A percentile compares a stretch with the other conserved stretches of the same genome.
These are phyloP conservation scores for Pichia occidentalis DNA, from an alignment of 805 yeast genomes.

Conservation along the genomic window DNA sequence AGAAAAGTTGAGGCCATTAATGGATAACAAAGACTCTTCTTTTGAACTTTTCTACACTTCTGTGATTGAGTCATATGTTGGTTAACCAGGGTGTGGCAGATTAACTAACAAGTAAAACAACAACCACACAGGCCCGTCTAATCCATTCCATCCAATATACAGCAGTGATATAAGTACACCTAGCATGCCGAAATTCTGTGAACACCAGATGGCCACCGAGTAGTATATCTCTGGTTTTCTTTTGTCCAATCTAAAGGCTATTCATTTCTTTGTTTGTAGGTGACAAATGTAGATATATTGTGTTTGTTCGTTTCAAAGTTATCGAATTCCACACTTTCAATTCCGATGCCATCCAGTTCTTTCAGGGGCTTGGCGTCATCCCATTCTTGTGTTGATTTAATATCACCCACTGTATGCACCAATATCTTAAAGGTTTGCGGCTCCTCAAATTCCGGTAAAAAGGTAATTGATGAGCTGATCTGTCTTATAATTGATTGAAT, in stretches of 20 bases:
- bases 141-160: too few species aligned
- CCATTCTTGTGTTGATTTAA: slow-evolving; percentile 77
- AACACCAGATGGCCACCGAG: too few species aligned
- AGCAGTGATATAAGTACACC: too few species aligned
- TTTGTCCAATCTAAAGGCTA: background rate
- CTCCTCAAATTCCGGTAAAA: slow-evolving; percentile 63
- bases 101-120: too few species aligned
- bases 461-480: slow-evolving; percentile 80
- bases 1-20: too few species aligned
- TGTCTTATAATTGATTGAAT: slow-evolving; percentile 85
- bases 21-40: too few species aligned
- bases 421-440: slow-evolving; percentile 76
- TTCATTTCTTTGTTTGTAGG: slow-evolving; percentile 36
- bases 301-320: slow-evolving; percentile 64
- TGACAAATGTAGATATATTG: slow-evolving; percentile 66
- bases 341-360: slow-evolving; percentile 42
- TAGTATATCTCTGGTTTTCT: too few species aligned
- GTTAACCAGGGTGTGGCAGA: too few species aligned
- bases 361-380: slow-evolving; percentile 50
- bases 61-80: too few species aligned
- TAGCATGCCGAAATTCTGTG: too few species aligned
- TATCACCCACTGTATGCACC: slow-evolving; percentile 68
- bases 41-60: too few species aligned
- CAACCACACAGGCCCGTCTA: too few species aligned
- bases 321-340: slow-evolving; percentile 64